phyloP scores from a whole-genome alignment of 192 early-diverging fungal genomes.

The Podila verticillata region DNA sequence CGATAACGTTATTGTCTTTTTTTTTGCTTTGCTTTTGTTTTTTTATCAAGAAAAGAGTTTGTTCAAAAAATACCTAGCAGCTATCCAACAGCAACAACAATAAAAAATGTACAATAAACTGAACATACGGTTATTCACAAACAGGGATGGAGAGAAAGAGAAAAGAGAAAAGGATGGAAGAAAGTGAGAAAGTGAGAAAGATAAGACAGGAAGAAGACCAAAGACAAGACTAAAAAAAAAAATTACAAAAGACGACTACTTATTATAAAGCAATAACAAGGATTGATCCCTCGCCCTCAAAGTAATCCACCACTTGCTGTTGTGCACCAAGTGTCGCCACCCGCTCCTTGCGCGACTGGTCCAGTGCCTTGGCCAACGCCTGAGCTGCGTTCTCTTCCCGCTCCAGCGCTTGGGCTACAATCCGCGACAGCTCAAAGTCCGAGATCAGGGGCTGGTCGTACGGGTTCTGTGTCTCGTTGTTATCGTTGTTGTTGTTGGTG shows the following conservation, averaged over 20 bases:
- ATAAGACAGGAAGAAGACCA: neutral
- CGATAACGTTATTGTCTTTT: slow-evolving; percentile 6
- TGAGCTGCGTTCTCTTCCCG: slow-evolving; percentile 31
- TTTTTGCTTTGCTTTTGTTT: neutral
- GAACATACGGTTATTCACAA: too few relatives aligned
- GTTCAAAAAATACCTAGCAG: neutral
- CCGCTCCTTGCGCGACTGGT: slow-evolving; percentile 20
- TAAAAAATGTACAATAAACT: too few relatives aligned
- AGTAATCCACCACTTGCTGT: neutral
- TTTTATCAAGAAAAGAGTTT: neutral
- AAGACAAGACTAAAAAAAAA: neutral
- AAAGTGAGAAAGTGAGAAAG: neutral
- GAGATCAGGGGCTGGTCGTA: slow-evolving; percentile 39
- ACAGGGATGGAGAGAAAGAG: too few relatives aligned
- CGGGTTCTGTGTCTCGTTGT: slow-evolving; percentile 5
- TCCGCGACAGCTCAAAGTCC: slow-evolving; percentile 42
- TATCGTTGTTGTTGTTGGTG: neutral
- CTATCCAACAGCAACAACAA: neutral
- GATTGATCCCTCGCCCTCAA: slow-evolving; percentile 23
- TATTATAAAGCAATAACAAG: slow-evolving; percentile 17
- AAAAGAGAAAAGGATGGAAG: too few relatives aligned
- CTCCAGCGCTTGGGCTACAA: slow-evolving; percentile 25
- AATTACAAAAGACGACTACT: neutral
- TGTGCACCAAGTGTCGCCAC: neutral
- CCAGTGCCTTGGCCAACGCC: slow-evolving; percentile 26